phyloP scores from a whole-genome alignment of 1,284 basidiomycete genomes.

The Cryptococcus sp. region DNA sequence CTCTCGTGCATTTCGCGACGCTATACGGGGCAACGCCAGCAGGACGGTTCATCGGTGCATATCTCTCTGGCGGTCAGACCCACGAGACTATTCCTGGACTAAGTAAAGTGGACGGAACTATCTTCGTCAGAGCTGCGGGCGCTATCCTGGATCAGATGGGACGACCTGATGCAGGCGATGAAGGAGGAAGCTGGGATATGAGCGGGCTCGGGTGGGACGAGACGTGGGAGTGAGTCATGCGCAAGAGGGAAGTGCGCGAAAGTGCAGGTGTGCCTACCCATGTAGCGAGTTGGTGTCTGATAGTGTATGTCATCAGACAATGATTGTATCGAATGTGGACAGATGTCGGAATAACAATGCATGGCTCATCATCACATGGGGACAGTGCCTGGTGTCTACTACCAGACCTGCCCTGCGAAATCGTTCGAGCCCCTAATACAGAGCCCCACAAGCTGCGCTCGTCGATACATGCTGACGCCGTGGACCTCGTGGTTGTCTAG shows the following conservation, averaged over 20 bases:
- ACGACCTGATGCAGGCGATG: constrained; percentile 62
- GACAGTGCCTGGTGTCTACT: too few species aligned
- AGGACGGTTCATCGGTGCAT: constrained; percentile 58
- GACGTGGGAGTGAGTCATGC: constrained; percentile 60
- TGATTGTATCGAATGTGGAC: too few species aligned
- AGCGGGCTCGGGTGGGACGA: constrained; percentile 69
- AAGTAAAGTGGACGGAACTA: constrained; percentile 61
- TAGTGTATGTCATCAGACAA: too few species aligned
- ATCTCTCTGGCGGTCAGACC: constrained; percentile 43
- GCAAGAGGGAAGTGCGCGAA: too few species aligned
- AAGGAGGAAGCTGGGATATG: constrained; percentile 59
- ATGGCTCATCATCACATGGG: too few species aligned
- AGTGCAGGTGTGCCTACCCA: background rate
- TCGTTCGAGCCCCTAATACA: too few species aligned
- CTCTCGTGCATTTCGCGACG: constrained; percentile 60
- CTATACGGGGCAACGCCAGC: constrained; percentile 58
- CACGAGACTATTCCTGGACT: constrained; percentile 54
- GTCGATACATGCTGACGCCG: too few species aligned
- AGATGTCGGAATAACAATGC: too few species aligned
- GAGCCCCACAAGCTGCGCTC: too few species aligned
- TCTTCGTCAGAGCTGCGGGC: constrained; percentile 67
- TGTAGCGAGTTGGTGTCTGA: too few species aligned
- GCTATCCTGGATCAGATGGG: constrained; percentile 64
- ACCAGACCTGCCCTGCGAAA: too few species aligned
- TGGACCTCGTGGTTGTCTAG: too few species aligned